Evolutionary conservation across 306 rosid genomes (phyloP), one percentile per base, ranked within the genome.

Genomic region (Argentina anserina): DNA sequence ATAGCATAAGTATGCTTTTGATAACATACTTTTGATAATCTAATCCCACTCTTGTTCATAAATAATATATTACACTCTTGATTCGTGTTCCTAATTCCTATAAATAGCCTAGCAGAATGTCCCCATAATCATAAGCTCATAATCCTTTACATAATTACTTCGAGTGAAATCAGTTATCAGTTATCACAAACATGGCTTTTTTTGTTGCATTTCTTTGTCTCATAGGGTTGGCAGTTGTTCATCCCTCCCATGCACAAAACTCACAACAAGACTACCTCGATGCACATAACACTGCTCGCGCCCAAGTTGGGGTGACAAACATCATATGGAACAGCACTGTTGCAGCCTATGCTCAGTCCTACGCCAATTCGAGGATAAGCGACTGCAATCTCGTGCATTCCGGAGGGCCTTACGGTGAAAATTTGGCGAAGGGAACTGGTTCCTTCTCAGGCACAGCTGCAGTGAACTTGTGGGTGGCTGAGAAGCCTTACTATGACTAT

Each of bases 381-480:
- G 34, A 23, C 17, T 55, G 34, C 62, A 55, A 55, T 25, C 62
- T 55, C 15, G 59, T 76, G 25, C 82, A 73, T 71, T 83, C 78
- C 0, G 25, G 42, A 3, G 84, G 87, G 21, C 3, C 62, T 26
- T 55, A 55, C 15, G 62, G 62, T 0, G 62, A 55, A 11, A 55
- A 55, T 55, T 5, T 55, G 10, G 85, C 83, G 0, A 8, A 73
- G 11, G 73, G 79, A 12, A 76, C 53, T 17, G 64, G 79, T 10
- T 18, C 72, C 6, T 67, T 84, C 34, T 46, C 70, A 0, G 77
- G 43, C 63, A 43, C 40, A 6, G 47, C 33, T 9, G 85, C 85
- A 0, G 87, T 81, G 69, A 67, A 70, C 25, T 0, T 81, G 68
- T 88, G 85, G 85, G 90, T 80, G 45, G 12, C 45, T 0, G 86